These are phyloP conservation scores for Balansia obtecta DNA, from an alignment of 2,329 filamentous ascomycete species.

Conservation along the genomic window DNA sequence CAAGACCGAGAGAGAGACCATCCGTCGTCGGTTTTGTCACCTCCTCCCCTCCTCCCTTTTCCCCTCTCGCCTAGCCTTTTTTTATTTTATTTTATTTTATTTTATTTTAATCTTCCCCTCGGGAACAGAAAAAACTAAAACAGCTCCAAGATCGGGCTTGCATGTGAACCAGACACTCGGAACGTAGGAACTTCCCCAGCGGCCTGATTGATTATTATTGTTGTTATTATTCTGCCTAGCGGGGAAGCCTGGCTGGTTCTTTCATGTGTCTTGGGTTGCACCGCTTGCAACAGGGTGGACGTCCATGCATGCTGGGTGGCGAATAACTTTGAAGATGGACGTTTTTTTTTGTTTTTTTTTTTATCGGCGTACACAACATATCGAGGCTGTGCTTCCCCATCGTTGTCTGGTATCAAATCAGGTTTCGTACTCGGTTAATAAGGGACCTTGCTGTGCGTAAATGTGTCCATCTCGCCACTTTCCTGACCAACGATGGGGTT, in stretches of 20 bases:
- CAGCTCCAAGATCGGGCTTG: not conserved
- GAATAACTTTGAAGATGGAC: no score
- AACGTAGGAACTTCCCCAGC: not conserved
- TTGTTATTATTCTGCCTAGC: no score
- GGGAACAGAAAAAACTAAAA: not conserved
- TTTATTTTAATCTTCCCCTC: no score
- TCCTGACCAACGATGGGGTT: no score
- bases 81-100: no score
- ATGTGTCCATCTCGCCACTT: not conserved
- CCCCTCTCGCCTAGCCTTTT: no score
- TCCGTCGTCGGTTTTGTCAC: no score
- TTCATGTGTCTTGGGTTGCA: not conserved
- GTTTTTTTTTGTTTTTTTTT: no score
- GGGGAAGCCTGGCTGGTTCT: not conserved
- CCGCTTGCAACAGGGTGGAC: not conserved
- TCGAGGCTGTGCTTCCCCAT: not conserved
- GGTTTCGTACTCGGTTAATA: not conserved
- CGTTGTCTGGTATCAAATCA: not conserved
- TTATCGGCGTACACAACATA: no score
- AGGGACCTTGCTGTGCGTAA: not conserved
- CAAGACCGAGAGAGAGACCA: not conserved
- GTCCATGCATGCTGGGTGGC: not conserved
- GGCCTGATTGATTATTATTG: no score
- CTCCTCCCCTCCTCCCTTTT: no score
- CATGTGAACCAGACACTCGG: no score